Evolutionary conservation across 108 stramenopile species (phyloP), one percentile per base, ranked within the genome.

Genomic region (Nitzschia inconspicua): DNA sequence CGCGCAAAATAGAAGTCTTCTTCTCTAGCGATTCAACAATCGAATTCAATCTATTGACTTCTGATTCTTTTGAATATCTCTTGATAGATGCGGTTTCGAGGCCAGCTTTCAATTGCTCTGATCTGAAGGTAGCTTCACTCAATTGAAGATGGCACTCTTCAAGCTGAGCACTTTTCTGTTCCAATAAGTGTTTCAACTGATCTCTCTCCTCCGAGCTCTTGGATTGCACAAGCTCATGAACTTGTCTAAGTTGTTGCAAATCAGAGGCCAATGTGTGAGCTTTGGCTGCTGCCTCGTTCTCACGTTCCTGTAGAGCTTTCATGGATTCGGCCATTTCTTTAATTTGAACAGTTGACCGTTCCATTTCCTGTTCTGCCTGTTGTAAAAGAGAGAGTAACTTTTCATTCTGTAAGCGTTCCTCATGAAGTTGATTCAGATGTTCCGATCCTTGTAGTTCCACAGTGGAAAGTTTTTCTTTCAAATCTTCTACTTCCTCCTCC

Each of bases 331-430:
- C 63, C 70, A 72, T 57, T 31, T 72, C 63, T 30, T 54, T 37
- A 10, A 72, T 72, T 34, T 72, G 70, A 11, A 18, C 22, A 3
- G 47, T 61, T 20, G 70, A 72, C 3, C 70, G 55, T 41, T 72
- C 63, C 70, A 72, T 72, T 44, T 72, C 70, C 16, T 44, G 14
- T 35, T 72, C 70, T 10, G 70, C 70, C 47, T 61, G 47, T 25
- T 50, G 57, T 10, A 72, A 29, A n/a, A 72, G 70, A 16, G 34
- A 47, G 29, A 50, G 37, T 23, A 72, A 49, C 26, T 63, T 64
- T 36, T 47, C 47, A 56, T 61, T 70, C 35, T 61, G 60, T 2
- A 39, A 14, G 18, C 35, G 41, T 43, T 58, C 46, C 4, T 72
- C 62, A 26, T 63, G 30, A 11, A 36, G 29, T 19, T 51, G 44